These are phyloP conservation scores for Ophiostoma ulmi DNA, from an alignment of 2,329 filamentous ascomycete genomes.

Conservation along the genomic window DNA sequence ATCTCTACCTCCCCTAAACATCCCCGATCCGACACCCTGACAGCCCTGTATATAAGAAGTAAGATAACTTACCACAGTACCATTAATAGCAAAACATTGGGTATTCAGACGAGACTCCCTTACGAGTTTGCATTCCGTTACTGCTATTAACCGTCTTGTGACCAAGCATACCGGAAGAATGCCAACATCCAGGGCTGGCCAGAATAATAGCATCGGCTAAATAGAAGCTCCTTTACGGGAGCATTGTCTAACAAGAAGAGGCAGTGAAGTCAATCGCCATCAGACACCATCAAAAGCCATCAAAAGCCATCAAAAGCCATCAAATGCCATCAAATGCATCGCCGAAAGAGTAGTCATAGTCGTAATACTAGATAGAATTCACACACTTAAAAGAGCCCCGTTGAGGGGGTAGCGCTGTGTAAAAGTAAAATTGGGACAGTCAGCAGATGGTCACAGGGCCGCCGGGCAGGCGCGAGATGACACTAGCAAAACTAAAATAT, in stretches of 20 bases:
- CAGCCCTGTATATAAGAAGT: not conserved
- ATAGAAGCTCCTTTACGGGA: not conserved
- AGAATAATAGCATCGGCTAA: not conserved
- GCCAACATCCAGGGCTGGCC: not conserved
- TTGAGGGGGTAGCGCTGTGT: not conserved
- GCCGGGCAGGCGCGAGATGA: constrained; percentile 5
- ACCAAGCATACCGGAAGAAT: not conserved
- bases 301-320: not conserved
- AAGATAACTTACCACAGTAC: not conserved
- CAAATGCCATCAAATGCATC: not conserved
- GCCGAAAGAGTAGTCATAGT: not conserved
- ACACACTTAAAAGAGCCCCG: not conserved
- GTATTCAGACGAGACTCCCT: not conserved
- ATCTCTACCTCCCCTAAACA: not conserved
- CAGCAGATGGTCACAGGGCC: constrained; percentile 8
- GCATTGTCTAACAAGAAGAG: too few relatives aligned
- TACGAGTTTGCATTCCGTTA: not conserved
- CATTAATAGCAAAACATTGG: not conserved
- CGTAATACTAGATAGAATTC: too few relatives aligned
- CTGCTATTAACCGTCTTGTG: not conserved
- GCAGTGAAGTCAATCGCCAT: too few relatives aligned
- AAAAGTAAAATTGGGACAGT: constrained; percentile 6
- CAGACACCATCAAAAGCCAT: not conserved
- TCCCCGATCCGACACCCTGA: constrained; percentile 4
- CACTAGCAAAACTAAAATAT: constrained; percentile 13